Conservation (phyloP, 805 yeast genomes). For the Myxozyma monticola region DNA sequence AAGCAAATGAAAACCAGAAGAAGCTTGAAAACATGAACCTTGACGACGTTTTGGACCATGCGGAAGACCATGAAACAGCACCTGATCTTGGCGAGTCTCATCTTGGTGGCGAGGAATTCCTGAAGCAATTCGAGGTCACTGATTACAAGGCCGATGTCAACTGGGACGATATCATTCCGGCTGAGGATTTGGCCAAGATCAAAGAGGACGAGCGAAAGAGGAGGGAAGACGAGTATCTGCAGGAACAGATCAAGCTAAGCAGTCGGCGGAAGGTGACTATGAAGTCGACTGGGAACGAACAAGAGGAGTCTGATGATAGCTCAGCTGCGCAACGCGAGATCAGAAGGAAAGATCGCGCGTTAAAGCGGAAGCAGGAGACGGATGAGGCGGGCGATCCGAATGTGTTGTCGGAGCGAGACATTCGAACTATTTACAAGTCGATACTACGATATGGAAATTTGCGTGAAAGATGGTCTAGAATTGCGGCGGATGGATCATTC, state of each 20-base stretch:
- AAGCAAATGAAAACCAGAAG: constrained; percentile 91
- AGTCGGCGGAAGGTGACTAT: constrained; percentile 64
- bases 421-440: constrained; percentile 81
- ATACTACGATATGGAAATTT: constrained; percentile 81
- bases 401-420: constrained; percentile 74
- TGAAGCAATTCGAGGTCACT: constrained; percentile 96
- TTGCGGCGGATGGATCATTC: constrained; percentile 85
- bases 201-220: constrained; percentile 89
- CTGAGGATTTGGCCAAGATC: constrained; percentile 81
- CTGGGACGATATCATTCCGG: constrained; percentile 99
- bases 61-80: constrained; percentile 94
- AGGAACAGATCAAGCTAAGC: constrained; percentile 86
- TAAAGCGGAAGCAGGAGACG: constrained; percentile 38
- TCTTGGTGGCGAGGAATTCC: constrained; percentile 95
- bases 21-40: constrained; percentile 91
- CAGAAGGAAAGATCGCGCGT: constrained; percentile 43
- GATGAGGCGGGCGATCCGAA: constrained; percentile 49
- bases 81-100: constrained; percentile 98
- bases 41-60: constrained; percentile 94
- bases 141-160: constrained; percentile 92
- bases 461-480: constrained; percentile 68
- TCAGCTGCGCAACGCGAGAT: constrained; percentile 43
- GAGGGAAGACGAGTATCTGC: constrained; percentile 79
- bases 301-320: constrained; percentile 44
- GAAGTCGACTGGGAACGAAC: constrained; percentile 39